Percentiles rank a stretch among this genome's conserved stretches.
Conservation (phyloP, 2,329 filamentous ascomycete genomes). For the Eutypella sp. region DNA sequence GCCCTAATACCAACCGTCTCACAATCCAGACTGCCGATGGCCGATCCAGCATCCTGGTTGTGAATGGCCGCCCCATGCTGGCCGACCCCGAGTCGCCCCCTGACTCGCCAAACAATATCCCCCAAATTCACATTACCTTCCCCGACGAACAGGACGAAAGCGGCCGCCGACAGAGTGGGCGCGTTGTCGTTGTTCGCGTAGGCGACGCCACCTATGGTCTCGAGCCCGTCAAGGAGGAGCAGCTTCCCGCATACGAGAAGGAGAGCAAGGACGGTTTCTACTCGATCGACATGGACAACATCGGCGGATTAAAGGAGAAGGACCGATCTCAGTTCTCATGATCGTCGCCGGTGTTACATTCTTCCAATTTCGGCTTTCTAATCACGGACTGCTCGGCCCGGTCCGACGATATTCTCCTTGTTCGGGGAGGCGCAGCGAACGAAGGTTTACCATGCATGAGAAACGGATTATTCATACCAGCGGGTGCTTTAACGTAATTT, state of each 20-base stretch:
- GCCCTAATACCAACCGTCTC: constrained; percentile 48
- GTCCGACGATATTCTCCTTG: not conserved
- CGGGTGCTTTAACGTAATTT: constrained; percentile 1
- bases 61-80: constrained; percentile 69
- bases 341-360: constrained; percentile 1
- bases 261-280: constrained; percentile 77
- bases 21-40: constrained; percentile 55
- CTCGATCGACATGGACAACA: constrained; percentile 88
- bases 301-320: constrained; percentile 93
- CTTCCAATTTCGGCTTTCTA: not conserved
- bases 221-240: constrained; percentile 76
- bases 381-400: not conserved
- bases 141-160: constrained; percentile 87
- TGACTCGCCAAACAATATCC: constrained; percentile 74
- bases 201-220: constrained; percentile 84
- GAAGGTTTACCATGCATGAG: not conserved
- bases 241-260: constrained; percentile 84
- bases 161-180: constrained; percentile 75
- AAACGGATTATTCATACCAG: constrained; percentile 1
- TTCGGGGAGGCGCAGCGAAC: not conserved
- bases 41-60: constrained; percentile 68
- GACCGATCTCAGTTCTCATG: constrained; percentile 39
- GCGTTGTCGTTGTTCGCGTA: constrained; percentile 86
- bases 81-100: constrained; percentile 71
- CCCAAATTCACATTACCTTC: constrained; percentile 97